These are phyloP conservation scores for Austroboletus eburneus DNA, from an alignment of 768 basidiomycete genomes.

Conservation along the genomic window DNA sequence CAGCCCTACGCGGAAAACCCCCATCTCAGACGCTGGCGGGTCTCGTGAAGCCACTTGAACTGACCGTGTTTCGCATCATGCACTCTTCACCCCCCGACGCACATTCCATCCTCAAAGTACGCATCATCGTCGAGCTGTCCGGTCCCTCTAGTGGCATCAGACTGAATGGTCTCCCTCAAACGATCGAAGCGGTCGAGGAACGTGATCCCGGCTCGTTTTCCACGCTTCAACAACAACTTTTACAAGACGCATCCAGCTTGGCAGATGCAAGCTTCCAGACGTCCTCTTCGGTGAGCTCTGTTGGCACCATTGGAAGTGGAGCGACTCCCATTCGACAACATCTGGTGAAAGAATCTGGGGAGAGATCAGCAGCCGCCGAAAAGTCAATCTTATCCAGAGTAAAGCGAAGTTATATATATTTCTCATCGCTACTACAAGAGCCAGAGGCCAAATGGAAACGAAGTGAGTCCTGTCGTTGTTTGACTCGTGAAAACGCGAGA, in stretches of 20 bases:
- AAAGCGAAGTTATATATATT: constrained; percentile 94
- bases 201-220: constrained; percentile 57
- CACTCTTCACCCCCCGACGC: constrained; percentile 70
- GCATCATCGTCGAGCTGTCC: constrained; percentile 76
- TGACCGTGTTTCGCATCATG: constrained; percentile 57
- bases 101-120: constrained; percentile 78
- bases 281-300: constrained; percentile 54
- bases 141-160: constrained; percentile 72
- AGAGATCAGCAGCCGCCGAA: constrained; percentile 56
- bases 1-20: constrained; percentile 46
- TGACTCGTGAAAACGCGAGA: background rate
- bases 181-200: constrained; percentile 60
- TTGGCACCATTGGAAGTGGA: constrained; percentile 42
- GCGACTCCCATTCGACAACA: constrained; percentile 24
- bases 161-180: constrained; percentile 80
- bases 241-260: constrained; percentile 71
- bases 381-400: constrained; percentile 86
- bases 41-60: constrained; percentile 41
- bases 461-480: constrained; percentile 48
- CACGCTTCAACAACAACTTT: constrained; percentile 38
- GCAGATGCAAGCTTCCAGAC: constrained; percentile 65
- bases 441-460: constrained; percentile 97
- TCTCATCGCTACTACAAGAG: constrained; percentile 93
- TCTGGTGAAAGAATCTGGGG: constrained; percentile 39
- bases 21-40: constrained; percentile 29